Base-by-base conservation (phyloP, 225 moss, liverwort and hornwort species). In the Ulota crispa region DNA sequence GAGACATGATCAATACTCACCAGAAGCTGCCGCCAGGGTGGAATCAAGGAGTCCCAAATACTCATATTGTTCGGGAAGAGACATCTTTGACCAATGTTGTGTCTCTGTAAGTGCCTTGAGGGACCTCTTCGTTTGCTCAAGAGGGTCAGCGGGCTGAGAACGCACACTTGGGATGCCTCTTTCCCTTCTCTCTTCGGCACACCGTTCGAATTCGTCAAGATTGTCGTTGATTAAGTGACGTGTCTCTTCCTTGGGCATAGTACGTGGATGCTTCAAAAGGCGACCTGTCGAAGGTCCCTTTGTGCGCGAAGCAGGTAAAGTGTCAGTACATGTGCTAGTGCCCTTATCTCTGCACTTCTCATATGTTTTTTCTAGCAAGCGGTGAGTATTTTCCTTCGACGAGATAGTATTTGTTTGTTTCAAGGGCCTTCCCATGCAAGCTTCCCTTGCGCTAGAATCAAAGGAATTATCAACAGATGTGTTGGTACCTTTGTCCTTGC, bases 71-170 rank as follows among this genome's bases (percentile, higher is more conserved):
- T 88, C 83, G 68, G 79, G 68, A 50, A 75, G 87, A 45, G 87
- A 81, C 85, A 90, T 85, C 78, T 83, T 85, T 45, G 75, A 80
- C 90, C 83, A 83, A 60, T 81, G 75, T 20, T 83, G 36, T 15
- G 83, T 86, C 84, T 84, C 59, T 77, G 79, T 84, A 12, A 86
- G 84, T 55, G 72, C 72, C 70, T 67, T 72, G 4, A 86, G 64
- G 31, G 89, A 81, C 59, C 64, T 72, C 52, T 82, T 82, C 6
- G 79, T 68, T 6, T 73, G 75, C 52, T 82, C 68, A 73, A 68
- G 50, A 54, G 81, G 86, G 26, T 81, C 74, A 41, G 30, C 45
- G 12, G 55, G 62, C 14, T 68, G 68, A 78, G 52, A 32, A 64
- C 73, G 61, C 52, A 12, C 80, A 81, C 59, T 64, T 76, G 19